These are phyloP conservation scores for Epichloe sibirici DNA, from an alignment of 2,329 filamentous ascomycete species.

Conservation along the genomic window DNA sequence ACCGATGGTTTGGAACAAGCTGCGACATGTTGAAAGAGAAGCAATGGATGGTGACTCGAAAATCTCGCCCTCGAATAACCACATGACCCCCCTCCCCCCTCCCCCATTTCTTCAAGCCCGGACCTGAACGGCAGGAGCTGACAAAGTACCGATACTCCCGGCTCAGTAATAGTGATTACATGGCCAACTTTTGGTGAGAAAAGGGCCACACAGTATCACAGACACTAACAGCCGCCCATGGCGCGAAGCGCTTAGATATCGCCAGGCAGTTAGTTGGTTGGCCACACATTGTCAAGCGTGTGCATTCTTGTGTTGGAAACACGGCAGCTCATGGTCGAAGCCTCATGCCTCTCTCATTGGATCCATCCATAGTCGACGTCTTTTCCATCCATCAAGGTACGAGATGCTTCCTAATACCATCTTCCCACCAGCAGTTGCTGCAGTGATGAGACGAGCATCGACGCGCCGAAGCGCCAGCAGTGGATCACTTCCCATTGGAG, in stretches of 20 bases:
- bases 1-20: neutral
- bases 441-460: neutral
- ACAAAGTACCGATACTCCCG: neutral
- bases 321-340: neutral
- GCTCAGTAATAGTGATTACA: neutral
- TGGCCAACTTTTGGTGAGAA: neutral
- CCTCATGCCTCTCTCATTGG: neutral
- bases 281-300: neutral
- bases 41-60: neutral
- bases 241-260: neutral
- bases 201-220: neutral
- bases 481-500: too few species aligned
- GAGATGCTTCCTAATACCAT: too few species aligned
- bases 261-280: neutral
- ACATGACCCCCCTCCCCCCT: neutral
- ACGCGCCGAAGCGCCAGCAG: too few species aligned
- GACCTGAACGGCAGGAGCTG: neutral
- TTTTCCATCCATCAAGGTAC: neutral
- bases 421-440: neutral
- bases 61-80: neutral
- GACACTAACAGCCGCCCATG: neutral
- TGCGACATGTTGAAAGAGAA: neutral
- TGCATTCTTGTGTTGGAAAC: neutral
- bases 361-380: neutral
- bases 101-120: neutral